These are phyloP conservation scores for Pseudognaphalium luteoalbum DNA, from an alignment of 129 eudicot genomes.

Conservation along the genomic window DNA sequence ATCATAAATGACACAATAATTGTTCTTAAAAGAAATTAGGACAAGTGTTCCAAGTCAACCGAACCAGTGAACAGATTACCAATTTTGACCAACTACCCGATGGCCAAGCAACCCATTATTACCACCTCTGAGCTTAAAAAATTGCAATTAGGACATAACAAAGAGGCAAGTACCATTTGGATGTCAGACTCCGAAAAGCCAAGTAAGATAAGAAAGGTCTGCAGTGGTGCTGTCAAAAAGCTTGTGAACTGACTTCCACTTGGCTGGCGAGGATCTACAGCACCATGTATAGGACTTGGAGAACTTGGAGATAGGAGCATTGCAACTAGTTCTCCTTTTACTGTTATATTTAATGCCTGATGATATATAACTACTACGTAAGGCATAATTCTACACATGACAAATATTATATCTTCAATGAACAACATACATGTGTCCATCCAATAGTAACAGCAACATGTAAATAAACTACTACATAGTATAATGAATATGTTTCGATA, in stretches of 20 bases:
- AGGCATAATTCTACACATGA: conserved; percentile 2
- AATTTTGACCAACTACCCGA: conserved; percentile 6
- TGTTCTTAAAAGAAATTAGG: background rate
- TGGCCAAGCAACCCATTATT: background rate
- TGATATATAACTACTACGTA: background rate
- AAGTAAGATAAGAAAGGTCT: conserved; percentile 70
- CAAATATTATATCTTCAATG: background rate
- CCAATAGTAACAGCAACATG: conserved; percentile 7
- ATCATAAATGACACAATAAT: background rate
- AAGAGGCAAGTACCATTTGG: conserved; percentile 48
- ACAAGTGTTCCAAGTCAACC: background rate
- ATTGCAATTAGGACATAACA: background rate
- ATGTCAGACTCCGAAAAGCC: conserved; percentile 74
- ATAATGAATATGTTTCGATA: background rate
- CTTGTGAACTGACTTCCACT: conserved; percentile 81
- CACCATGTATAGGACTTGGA: conserved; percentile 48
- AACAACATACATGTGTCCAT: conserved; percentile 1
- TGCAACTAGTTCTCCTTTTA: conserved; percentile 79
- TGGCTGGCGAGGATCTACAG: conserved; percentile 58
- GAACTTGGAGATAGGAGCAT: conserved; percentile 79
- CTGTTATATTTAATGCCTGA: conserved; percentile 63
- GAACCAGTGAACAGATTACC: background rate
- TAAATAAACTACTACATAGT: conserved; percentile 5
- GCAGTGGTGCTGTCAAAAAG: conserved; percentile 88
- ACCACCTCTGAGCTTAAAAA: background rate